Percentiles rank a stretch among this genome's conserved stretches.
These are phyloP conservation scores for Phytophthora constricta DNA, from an alignment of 352 stramenopile genomes.

Conservation along the genomic window DNA sequence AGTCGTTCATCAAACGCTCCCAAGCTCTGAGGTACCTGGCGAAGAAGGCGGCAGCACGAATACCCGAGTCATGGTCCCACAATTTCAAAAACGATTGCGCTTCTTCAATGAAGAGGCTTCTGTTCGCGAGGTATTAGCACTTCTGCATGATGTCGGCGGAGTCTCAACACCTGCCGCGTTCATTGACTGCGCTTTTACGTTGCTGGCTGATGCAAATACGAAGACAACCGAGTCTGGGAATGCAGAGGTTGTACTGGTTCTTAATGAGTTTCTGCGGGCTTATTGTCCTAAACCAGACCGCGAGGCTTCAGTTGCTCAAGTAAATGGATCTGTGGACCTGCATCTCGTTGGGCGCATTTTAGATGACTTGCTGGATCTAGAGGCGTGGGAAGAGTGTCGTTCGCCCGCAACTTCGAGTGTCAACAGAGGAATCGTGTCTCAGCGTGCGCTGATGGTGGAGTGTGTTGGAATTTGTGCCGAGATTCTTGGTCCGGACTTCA, in stretches of 20 bases:
- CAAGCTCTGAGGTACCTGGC: constrained; percentile 10
- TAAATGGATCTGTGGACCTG: constrained; percentile 42
- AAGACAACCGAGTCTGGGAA: constrained; percentile 6
- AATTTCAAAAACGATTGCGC: constrained; percentile 82
- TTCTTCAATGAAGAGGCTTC: constrained; percentile 80
- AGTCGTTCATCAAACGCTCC: constrained; percentile 58
- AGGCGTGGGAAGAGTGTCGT: constrained; percentile 47
- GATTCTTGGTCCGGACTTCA: constrained; percentile 59
- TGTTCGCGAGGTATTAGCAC: constrained; percentile 44
- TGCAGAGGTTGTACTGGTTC: constrained; percentile 60
- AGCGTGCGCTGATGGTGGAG: constrained; percentile 75
- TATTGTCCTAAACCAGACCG: constrained; percentile 23
- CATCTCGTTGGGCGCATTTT: constrained; percentile 76
- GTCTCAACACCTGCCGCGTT: constrained; percentile 62
- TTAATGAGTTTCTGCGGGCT: constrained; percentile 68
- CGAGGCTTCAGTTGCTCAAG: not conserved
- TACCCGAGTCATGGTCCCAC: constrained; percentile 49
- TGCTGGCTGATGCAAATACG: constrained; percentile 35
- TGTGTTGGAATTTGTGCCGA: constrained; percentile 78
- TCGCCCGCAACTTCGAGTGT: not conserved
- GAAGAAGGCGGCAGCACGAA: not conserved
- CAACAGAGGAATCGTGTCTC: constrained; percentile 36
- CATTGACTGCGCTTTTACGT: constrained; percentile 68
- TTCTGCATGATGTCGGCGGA: constrained; percentile 59
- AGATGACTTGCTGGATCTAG: constrained; percentile 70